A percentile compares a stretch with the other conserved stretches of the same genome.
These are phyloP conservation scores for Coprinopsis sp. DNA, from an alignment of 768 basidiomycete genomes.

Conservation along the genomic window DNA sequence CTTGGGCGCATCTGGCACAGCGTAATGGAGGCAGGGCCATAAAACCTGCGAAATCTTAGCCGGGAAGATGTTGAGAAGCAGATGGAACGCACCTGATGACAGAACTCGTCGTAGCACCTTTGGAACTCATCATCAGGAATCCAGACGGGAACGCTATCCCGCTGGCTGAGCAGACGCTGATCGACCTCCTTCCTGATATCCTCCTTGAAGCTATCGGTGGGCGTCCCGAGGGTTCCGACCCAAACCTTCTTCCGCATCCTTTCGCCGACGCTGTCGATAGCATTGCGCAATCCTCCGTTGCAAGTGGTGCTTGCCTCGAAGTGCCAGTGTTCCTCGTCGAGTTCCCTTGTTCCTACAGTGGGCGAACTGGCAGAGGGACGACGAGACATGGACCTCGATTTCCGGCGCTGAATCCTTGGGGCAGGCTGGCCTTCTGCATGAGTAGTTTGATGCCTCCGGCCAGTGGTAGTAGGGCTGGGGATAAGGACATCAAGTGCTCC, in stretches of 20 bases:
- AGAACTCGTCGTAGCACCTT: conserved; percentile 81
- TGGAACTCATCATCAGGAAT: conserved; percentile 77
- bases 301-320: conserved; percentile 62
- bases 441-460: conserved; percentile 48
- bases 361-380: conserved; percentile 27
- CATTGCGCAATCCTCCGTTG: conserved; percentile 83
- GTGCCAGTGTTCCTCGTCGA: conserved; percentile 33
- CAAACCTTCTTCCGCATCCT: conserved; percentile 46
- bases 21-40: conserved; percentile 86
- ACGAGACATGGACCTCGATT: conserved; percentile 49
- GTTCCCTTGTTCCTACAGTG: conserved; percentile 9
- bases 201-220: conserved; percentile 61
- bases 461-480: conserved; percentile 13
- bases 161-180: conserved; percentile 37
- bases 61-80: conserved; percentile 17
- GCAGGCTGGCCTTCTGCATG: conserved; percentile 34
- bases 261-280: conserved; percentile 62
- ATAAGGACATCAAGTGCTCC: conserved; percentile 8
- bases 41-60: conserved; percentile 43
- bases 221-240: conserved; percentile 73
- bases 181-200: conserved; percentile 55
- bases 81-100: conserved; percentile 59
- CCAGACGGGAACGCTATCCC: conserved; percentile 58
- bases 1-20: conserved; percentile 83
- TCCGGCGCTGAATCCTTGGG: conserved; percentile 45